Evolutionary conservation across 257 asterid genomes (phyloP), one percentile per base, ranked within the genome.

Genomic region (Cruciata laevipes): DNA sequence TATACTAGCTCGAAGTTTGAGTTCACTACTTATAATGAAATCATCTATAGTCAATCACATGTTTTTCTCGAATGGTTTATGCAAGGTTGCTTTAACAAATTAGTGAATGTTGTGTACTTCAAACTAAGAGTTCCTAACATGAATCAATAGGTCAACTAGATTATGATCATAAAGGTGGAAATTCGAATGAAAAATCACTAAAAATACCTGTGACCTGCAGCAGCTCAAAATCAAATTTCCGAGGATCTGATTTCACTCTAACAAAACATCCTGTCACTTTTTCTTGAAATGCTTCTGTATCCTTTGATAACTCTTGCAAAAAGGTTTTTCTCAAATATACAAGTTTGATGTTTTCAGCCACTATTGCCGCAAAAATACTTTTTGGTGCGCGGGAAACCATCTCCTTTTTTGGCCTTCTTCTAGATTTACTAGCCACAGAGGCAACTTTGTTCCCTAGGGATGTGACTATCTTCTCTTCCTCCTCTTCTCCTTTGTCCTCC

Each of bases 181-280:
- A 16, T 44, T 14, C 14, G 53, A 44, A 14, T 12, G 3, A 4
- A 14, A 3, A 16, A 16, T 47, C 20, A 47, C 16, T 47, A 47
- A 58, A 27, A 83, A 74, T 65, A 90, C 99, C 99, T 83, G 86
- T 78, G 71, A 93, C 89, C 83, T 80, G 94, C 80, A 83, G 74
- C 61, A 90, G 97, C 74, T 83, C 86, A 79, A 76, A 73, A 71
- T 81, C 67, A 73, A 61, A 63, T 78, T 65, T 83, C 49, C 79
- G 78, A 64, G 84, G 83, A 72, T 85, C 81, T 4, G 85, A 65
- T 74, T 80, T 90, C 64, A 81, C 78, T 51, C 89, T 79, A 52
- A 87, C 87, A 65, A 86, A 86, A 73, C 89, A 79, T 75, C 97
- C 99, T 12, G 61, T 66, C 40, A 90, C 87, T 76, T 94, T 94